Percentiles rank a stretch among this genome's conserved stretches.
Conservation (phyloP, 495 filamentous ascomycete genomes). For the Penicillium maclennaniae region DNA sequence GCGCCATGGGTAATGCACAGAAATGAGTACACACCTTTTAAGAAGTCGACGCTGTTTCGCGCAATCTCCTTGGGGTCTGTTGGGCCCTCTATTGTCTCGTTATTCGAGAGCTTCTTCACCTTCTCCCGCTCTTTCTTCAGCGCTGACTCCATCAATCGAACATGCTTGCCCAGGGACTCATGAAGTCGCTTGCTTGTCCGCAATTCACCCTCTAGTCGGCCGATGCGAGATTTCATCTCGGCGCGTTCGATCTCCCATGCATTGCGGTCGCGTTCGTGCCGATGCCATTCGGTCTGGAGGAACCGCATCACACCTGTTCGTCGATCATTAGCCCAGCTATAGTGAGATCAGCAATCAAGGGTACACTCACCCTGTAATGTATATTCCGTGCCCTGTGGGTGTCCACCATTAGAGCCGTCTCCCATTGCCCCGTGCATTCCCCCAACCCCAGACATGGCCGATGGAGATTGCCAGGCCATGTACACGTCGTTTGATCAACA, state of each 20-base stretch:
- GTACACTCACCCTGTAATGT: slow-evolving; percentile 78
- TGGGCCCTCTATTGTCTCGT: slow-evolving; percentile 46
- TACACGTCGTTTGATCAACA: slow-evolving; percentile 7
- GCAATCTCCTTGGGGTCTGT: slow-evolving; percentile 43
- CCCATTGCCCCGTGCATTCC: slow-evolving; percentile 53
- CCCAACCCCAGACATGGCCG: slow-evolving; percentile 62
- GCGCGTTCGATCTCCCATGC: slow-evolving; percentile 98
- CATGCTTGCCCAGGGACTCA: slow-evolving; percentile 82
- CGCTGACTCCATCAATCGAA: slow-evolving; percentile 84
- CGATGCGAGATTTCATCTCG: slow-evolving; percentile 98
- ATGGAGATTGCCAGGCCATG: slow-evolving; percentile 63
- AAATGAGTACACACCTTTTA: slow-evolving; percentile 30
- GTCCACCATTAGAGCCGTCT: slow-evolving; percentile 52
- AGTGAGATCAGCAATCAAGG: background rate
- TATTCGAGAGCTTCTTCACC: slow-evolving; percentile 40
- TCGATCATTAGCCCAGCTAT: slow-evolving; percentile 2
- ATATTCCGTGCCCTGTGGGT: slow-evolving; percentile 90
- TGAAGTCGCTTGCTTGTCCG: slow-evolving; percentile 80
- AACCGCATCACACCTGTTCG: slow-evolving; percentile 94
- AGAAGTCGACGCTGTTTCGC: slow-evolving; percentile 38
- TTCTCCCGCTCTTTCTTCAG: slow-evolving; percentile 70
- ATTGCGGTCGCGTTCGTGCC: slow-evolving; percentile 95
- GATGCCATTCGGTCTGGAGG: slow-evolving; percentile 98
- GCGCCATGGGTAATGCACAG: background rate
- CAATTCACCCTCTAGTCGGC: slow-evolving; percentile 85